Evolutionary conservation across 768 basidiomycete species (phyloP).

Genomic region (Leccinum rimulosum): DNA sequence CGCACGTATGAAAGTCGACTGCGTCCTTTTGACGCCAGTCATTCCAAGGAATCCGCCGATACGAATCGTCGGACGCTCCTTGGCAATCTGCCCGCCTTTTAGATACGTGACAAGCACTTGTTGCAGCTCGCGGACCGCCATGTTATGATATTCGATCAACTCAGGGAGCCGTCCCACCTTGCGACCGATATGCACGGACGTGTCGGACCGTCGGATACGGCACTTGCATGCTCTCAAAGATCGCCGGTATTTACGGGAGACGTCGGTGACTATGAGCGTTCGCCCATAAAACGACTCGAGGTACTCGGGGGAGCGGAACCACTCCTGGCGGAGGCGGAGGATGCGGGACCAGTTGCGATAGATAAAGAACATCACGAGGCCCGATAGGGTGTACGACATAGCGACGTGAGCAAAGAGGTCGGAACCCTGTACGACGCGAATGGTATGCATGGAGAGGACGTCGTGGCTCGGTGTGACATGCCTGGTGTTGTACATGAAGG

Average conservation of each 20-base stretch:
- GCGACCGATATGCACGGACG: constrained; percentile 85
- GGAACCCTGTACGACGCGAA: constrained; percentile 73
- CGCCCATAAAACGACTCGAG: constrained; percentile 89
- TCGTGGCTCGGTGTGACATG: constrained; percentile 57
- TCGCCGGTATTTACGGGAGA: constrained; percentile 70
- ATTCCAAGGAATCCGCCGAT: constrained; percentile 79
- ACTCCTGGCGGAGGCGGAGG: constrained; percentile 73
- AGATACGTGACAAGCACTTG: constrained; percentile 85
- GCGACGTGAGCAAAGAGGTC: constrained; percentile 83
- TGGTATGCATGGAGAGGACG: constrained; percentile 77
- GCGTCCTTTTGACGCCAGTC: constrained; percentile 87
- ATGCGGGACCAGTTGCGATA: constrained; percentile 77
- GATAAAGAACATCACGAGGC: constrained; percentile 67
- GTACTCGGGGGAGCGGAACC: constrained; percentile 92
- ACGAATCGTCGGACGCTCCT: constrained; percentile 77
- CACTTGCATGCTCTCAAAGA: constrained; percentile 72
- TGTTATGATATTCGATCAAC: constrained; percentile 88
- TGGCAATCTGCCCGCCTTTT: constrained; percentile 75
- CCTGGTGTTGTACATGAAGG: constrained; percentile 78
- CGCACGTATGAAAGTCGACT: constrained; percentile 90
- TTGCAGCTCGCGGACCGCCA: constrained; percentile 92
- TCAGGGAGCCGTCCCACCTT: constrained; percentile 86
- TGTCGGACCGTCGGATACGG: constrained; percentile 94
- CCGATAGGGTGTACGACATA: constrained; percentile 77
- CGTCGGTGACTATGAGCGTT: constrained; percentile 78